phyloP scores from a whole-genome alignment of 2,329 filamentous ascomycete species.

The Monosporascus sp. region DNA sequence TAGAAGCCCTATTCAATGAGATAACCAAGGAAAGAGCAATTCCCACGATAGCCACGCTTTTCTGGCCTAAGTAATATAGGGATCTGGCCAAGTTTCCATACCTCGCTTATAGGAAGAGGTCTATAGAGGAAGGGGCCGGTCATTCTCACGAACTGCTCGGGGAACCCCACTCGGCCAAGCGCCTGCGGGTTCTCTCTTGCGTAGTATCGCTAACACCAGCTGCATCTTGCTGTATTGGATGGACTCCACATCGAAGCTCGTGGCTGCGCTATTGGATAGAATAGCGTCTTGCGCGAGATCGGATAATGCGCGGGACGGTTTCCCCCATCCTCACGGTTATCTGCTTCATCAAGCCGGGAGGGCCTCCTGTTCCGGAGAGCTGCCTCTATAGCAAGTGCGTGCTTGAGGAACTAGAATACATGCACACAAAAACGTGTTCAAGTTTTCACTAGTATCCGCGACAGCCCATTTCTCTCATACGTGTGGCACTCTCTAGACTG shows the following conservation, averaged over 20 bases:
- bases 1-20: too few species aligned
- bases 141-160: not conserved
- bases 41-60: too few species aligned
- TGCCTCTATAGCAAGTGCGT: not conserved
- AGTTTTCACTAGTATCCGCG: conserved; percentile 5
- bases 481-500: conserved; percentile 4
- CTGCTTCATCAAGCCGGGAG: not conserved
- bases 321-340: not conserved
- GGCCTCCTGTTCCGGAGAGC: not conserved
- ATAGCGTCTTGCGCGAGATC: not conserved
- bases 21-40: too few species aligned
- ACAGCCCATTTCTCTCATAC: conserved; percentile 3
- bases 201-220: not conserved
- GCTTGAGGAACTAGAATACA: not conserved
- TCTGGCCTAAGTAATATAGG: too few species aligned
- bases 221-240: not conserved
- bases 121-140: not conserved
- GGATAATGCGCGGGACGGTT: not conserved
- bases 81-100: too few species aligned
- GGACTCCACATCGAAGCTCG: not conserved
- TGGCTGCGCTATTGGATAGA: not conserved
- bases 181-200: not conserved
- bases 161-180: not conserved
- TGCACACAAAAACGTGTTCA: not conserved
- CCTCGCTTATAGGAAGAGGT: not conserved